Base-by-base conservation (phyloP, 495 filamentous ascomycete species). In the Pseudevernia furfuracea region DNA sequence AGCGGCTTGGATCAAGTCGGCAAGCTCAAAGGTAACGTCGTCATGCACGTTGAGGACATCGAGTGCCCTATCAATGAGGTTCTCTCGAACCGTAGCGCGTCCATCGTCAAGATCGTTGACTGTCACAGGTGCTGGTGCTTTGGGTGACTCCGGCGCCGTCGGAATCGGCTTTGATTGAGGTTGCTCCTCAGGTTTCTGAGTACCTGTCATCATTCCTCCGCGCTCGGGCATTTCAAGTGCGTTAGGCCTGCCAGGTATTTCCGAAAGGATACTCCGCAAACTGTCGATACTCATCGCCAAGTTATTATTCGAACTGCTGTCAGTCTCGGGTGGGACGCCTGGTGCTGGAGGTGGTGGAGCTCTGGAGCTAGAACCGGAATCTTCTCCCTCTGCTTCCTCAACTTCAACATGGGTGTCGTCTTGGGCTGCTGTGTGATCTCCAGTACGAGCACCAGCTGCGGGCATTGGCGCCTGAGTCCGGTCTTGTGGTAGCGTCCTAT, bases 1-100 rank as follows among this genome's bases (percentile, higher is more conserved):
- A 8, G 89, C 87, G 25, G 87, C 86, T 55, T 81, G 81, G 61
- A 99, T 91, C 21, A 99, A 78, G 63, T 96, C 92, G 3, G 90
- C 82, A 62, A 99, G 79, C 69, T 97, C 92, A 68, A 96, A 96
- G 4, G 95, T 96, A 7, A 93, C 87, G 68, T 91, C 88, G 32
- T 89, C 85, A 65, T 97, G 92, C 61, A 87, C 85, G 70, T 91
- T 89, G 46, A 97, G 83, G 58, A 97, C 85, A 73, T 97, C 92
- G 23, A 99, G 80, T 64, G 87, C 94, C 41, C 90, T 89, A 68
- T 96, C 91, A 61, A 97, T 92, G 52, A 97, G 76, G 61, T 89
- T 87, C 11, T 84, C 80, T 38, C 90, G 83, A 55, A 97, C 78
- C 15, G 80, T 81, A 28, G 82, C 81, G 44, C 95, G 86, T 72